These are phyloP conservation scores for Hibiscus tridactylites DNA, from an alignment of 345 rosid genomes.

Conservation along the genomic window DNA sequence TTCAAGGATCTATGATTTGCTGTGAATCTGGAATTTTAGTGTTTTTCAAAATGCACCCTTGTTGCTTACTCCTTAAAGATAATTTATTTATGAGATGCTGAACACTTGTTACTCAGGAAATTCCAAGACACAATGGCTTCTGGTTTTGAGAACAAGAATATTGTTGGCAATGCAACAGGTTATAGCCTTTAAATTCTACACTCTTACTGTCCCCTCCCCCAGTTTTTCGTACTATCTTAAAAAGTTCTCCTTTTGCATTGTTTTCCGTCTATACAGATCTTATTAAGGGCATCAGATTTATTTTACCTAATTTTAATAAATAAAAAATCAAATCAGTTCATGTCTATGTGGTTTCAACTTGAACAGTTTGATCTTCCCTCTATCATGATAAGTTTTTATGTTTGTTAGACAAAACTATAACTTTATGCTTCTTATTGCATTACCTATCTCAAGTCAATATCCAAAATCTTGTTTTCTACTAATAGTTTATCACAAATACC, in stretches of 20 bases:
- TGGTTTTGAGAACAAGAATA: conserved; percentile 14
- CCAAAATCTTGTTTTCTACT: neutral
- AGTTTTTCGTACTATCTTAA: neutral
- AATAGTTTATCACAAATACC: neutral
- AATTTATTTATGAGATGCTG: neutral
- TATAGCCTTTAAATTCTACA: too few species aligned
- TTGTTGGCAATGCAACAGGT: conserved; percentile 20
- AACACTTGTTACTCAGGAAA: conserved; percentile 16
- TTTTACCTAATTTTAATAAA: neutral
- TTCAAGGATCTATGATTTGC: neutral
- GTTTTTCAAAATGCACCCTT: neutral
- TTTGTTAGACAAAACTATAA: neutral
- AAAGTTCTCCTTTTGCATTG: neutral
- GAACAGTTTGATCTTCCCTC: neutral
- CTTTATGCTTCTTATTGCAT: neutral
- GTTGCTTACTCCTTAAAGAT: neutral
- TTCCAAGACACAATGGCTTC: conserved; percentile 22
- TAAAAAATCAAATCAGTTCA: neutral
- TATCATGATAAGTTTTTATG: neutral
- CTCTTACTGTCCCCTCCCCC: neutral
- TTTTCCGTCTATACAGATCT: neutral
- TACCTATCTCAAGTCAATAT: neutral
- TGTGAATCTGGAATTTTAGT: neutral
- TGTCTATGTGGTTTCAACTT: neutral
- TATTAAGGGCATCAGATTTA: neutral